Conservation (phyloP, 1,284 basidiomycete genomes). For the Blastosporella zonata region DNA sequence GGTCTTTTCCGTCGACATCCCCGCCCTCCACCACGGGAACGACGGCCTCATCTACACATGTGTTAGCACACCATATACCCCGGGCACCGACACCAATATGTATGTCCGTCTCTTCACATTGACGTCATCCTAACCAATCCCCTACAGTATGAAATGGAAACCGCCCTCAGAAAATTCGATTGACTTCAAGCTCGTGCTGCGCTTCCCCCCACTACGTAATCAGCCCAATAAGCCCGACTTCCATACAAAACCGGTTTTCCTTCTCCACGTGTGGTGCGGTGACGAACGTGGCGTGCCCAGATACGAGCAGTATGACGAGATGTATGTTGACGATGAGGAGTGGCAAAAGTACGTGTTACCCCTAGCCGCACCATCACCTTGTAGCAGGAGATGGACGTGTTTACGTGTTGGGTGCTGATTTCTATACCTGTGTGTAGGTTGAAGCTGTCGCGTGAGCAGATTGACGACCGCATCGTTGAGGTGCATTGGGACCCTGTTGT, state of each 20-base stretch:
- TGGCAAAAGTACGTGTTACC: conserved; percentile 74
- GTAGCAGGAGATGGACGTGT: conserved; percentile 7
- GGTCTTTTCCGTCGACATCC: conserved; percentile 84
- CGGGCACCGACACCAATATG: conserved; percentile 95
- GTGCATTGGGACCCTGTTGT: conserved; percentile 79
- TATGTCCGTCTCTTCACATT: conserved; percentile 36
- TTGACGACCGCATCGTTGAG: conserved; percentile 93
- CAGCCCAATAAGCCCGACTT: conserved; percentile 71
- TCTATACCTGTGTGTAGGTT: conserved; percentile 51
- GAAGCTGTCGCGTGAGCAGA: conserved; percentile 83
- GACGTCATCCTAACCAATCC: conserved; percentile 13
- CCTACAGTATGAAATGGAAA: conserved; percentile 96
- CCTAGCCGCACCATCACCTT: conserved; percentile 3
- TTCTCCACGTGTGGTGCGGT: conserved; percentile 79
- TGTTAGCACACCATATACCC: conserved; percentile 78
- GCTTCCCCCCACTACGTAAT: conserved; percentile 74
- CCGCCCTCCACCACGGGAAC: conserved; percentile 87
- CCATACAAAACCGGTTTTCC: conserved; percentile 82
- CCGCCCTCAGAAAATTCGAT: conserved; percentile 97
- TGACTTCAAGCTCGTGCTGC: conserved; percentile 92
- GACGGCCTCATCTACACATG: conserved; percentile 98
- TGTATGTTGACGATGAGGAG: conserved; percentile 86
- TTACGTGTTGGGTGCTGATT: conserved; percentile 12
- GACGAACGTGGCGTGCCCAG: conserved; percentile 51
- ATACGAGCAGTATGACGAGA: conserved; percentile 87